Conservation (phyloP, 2,329 filamentous ascomycete genomes). For the Beauveria medogensis region DNA sequence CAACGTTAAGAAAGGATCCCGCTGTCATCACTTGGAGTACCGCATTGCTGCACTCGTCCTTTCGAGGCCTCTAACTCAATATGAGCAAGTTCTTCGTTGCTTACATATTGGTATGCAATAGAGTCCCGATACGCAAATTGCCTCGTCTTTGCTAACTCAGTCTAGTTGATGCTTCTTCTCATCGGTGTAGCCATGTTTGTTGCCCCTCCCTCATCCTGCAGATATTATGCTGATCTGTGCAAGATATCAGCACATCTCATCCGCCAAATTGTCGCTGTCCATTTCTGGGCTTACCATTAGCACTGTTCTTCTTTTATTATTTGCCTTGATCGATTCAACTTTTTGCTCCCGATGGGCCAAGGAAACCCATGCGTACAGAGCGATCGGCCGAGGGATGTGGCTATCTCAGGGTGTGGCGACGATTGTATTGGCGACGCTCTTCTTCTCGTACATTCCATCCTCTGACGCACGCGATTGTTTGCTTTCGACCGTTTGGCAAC, state of each 20-base stretch:
- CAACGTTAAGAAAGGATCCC: no score
- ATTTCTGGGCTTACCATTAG: background rate
- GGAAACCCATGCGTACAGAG: background rate
- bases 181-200: background rate
- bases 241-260: background rate
- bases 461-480: constrained; percentile 13
- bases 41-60: no score
- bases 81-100: no score
- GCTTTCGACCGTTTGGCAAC: constrained; percentile 17
- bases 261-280: background rate
- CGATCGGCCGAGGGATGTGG: background rate
- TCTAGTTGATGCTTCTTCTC: background rate
- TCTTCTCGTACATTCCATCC: constrained; percentile 13
- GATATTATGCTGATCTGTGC: background rate
- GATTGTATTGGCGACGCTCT: constrained; percentile 14
- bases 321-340: background rate
- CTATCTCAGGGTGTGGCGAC: background rate
- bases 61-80: no score
- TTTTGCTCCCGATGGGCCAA: background rate
- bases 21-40: no score
- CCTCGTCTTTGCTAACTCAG: background rate
- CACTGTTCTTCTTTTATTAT: background rate
- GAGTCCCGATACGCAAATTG: background rate
- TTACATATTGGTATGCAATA: no score
- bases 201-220: background rate